Evolutionary conservation across 345 rosid species (phyloP), one percentile per base, ranked within the genome.

Genomic region (Citrus unshiu): DNA sequence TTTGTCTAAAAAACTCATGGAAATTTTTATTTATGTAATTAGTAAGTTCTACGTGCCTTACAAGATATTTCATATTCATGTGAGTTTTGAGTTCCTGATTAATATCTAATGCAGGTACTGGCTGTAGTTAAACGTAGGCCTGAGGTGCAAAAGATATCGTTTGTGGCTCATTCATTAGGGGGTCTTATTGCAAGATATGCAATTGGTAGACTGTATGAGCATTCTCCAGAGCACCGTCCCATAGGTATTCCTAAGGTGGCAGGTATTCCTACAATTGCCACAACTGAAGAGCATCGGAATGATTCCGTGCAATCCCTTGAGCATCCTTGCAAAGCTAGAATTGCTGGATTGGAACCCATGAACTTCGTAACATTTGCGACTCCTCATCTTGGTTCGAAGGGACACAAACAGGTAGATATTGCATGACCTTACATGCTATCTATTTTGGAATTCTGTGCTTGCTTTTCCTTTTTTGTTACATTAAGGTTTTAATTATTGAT

Each of bases 101-200:
- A 63, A 72, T 68, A 58, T 70, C 57, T 79, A 24, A 78, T 84
- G 83, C 82, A 95, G 98, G 95, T 95, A 70, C 78, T 85, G 87
- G 83, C 83, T 82, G 97, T 95, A 79, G 85, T 91, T 58, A 87
- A 81, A 81, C 80, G 75, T 70, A 82, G 92, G 84, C 90, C 82
- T 79, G 89, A 86, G 40, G 80, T 92, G 68, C 86, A 32, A 77
- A 95, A 92, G 91, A 95, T 95, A 69, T 95, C 99, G 39, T 93
- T 95, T 73, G 92, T 95, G 74, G 98, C 98, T 78, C 99, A 95
- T 81, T 95, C 99, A 27, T 81, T 95, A 85, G 99, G 99, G 35
- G 99, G 99, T 62, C 94, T 95, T 82, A 84, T 95, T 83, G 97
- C 99, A 63, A 92, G 99, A 80, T 95, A 92, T 87, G 98, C 98